Evolutionary conservation across 164 flowering plant species (phyloP).

Genomic region (Nymphaea thermarum): DNA sequence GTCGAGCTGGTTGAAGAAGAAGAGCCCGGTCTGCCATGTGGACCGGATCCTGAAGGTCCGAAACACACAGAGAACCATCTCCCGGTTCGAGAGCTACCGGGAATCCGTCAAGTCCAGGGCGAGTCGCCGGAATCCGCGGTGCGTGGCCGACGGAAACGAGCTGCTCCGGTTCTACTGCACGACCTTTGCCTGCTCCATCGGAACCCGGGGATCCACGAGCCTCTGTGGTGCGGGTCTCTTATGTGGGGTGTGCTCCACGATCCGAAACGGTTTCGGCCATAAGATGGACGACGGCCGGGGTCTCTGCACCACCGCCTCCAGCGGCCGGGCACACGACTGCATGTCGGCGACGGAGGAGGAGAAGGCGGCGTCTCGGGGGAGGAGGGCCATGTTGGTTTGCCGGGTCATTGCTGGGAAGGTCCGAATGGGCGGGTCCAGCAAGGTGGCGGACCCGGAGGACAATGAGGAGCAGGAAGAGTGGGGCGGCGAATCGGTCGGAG

Average conservation of each 20-base stretch:
- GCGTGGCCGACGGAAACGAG: conserved; percentile 99
- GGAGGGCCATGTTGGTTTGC: conserved; percentile 85
- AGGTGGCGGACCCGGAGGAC: conserved; percentile 3
- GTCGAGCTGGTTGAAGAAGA: conserved; percentile 86
- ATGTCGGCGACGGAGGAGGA: conserved; percentile 15
- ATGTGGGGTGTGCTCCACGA: conserved; percentile 77
- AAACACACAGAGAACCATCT: conserved; percentile 74
- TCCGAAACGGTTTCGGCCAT: conserved; percentile 5
- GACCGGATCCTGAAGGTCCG: conserved; percentile 92
- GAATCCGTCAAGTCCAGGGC: conserved; percentile 80
- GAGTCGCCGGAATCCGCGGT: conserved; percentile 43
- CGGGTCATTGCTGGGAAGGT: conserved; percentile 89
- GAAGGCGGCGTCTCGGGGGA: conserved; percentile 18
- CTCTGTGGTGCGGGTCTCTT: conserved; percentile 42
- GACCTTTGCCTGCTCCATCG: conserved; percentile 65
- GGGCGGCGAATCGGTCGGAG: neutral
- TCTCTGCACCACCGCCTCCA: conserved; percentile 74
- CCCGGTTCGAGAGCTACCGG: conserved; percentile 87
- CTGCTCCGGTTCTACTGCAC: conserved; percentile 86
- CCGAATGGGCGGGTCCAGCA: conserved; percentile 25
- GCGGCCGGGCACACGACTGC: conserved; percentile 82
- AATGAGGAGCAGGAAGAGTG: conserved; percentile 7
- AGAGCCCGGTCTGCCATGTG: conserved; percentile 63
- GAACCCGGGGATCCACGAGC: conserved; percentile 57
- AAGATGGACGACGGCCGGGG: conserved; percentile 19